Percentiles rank a stretch among this genome's conserved stretches.
Evolutionary conservation across 2,329 filamentous ascomycete species (phyloP).

Genomic region (Colletotrichum musae): DNA sequence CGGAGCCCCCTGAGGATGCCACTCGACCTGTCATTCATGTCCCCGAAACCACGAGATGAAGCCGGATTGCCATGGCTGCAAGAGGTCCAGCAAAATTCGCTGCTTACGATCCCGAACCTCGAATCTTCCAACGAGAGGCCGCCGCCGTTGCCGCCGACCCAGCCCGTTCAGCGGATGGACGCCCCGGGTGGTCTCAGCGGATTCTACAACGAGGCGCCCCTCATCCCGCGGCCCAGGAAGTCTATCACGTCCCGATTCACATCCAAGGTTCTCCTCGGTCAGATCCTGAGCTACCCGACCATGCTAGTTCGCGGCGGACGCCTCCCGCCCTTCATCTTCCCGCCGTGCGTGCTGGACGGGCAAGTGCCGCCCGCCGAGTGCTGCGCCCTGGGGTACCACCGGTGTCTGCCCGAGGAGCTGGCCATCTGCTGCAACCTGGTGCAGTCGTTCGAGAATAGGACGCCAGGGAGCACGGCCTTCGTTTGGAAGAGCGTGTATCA

Average conservation of each 20-base stretch:
- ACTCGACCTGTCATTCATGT: neutral
- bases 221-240: constrained; percentile 2
- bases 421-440: constrained; percentile 47
- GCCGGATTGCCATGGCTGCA: constrained; percentile 1
- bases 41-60: neutral
- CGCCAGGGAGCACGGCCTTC: constrained; percentile 41
- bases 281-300: constrained; percentile 44
- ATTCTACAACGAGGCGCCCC: constrained; percentile 13
- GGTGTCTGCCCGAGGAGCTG: constrained; percentile 46
- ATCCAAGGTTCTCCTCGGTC: constrained; percentile 44
- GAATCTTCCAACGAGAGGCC: neutral
- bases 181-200: no score
- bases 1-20: neutral
- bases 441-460: constrained; percentile 44
- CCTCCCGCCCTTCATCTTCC: constrained; percentile 49
- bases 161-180: neutral
- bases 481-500: constrained; percentile 46
- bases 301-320: constrained; percentile 42
- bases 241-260: constrained; percentile 40
- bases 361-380: constrained; percentile 31
- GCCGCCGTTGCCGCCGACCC: no score
- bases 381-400: constrained; percentile 43
- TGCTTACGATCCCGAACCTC: neutral
- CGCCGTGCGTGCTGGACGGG: constrained; percentile 43
- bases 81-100: neutral